Evolutionary conservation across 1,284 basidiomycete species (phyloP).

Genomic region (Lentinus polychrous): DNA sequence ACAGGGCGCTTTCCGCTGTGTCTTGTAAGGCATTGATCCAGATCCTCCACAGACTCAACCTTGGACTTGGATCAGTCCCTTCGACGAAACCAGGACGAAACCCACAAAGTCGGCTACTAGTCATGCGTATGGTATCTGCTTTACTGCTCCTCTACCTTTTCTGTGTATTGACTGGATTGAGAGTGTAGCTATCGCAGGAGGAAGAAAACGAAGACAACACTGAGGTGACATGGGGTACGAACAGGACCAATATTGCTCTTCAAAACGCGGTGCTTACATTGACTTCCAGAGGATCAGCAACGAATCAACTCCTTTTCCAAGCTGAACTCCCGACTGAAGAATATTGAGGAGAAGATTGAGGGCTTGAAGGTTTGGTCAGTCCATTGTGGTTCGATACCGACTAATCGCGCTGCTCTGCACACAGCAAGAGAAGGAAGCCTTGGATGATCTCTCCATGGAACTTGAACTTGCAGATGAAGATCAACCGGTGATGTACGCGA

Average conservation of each 20-base stretch:
- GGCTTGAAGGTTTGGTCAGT: conserved; percentile 52
- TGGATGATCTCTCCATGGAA: conserved; percentile 85
- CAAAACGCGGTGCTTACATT: neutral
- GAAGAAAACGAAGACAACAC: conserved; percentile 78
- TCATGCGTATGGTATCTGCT: too few relatives aligned
- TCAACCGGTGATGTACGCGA: conserved; percentile 62
- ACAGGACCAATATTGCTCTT: conserved; percentile 1
- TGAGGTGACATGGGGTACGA: conserved; percentile 89
- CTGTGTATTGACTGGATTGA: too few relatives aligned
- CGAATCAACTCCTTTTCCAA: conserved; percentile 92
- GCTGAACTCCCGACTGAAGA: conserved; percentile 73
- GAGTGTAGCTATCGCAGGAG: conserved; percentile 57
- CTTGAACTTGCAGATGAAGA: conserved; percentile 88
- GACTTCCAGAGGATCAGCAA: conserved; percentile 78
- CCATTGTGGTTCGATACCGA: neutral
- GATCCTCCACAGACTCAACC: too few relatives aligned
- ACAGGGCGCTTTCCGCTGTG: too few relatives aligned
- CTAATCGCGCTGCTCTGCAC: neutral
- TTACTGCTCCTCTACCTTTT: too few relatives aligned
- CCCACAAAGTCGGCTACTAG: too few relatives aligned
- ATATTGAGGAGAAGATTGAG: conserved; percentile 69
- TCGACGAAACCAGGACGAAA: too few relatives aligned
- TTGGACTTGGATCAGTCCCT: too few relatives aligned
- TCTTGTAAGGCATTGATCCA: too few relatives aligned
- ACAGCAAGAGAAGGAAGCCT: conserved; percentile 90